Conservation (phyloP, 1,139 yeast species). For the Candida pseudoviswanathii region DNA sequence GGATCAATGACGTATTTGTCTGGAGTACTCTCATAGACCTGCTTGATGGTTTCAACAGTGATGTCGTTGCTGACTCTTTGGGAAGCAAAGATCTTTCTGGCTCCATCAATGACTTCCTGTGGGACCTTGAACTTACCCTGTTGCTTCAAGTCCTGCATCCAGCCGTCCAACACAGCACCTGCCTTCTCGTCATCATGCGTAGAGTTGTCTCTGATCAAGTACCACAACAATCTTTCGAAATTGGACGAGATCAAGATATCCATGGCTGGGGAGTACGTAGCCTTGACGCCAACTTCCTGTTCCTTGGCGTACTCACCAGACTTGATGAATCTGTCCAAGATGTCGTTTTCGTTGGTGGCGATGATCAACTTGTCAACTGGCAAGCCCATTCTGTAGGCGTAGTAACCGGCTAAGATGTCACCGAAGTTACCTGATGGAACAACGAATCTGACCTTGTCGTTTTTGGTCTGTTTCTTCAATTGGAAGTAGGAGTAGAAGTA, state of each 20-base stretch:
- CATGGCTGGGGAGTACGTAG: conserved; percentile 97
- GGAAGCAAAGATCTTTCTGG: conserved; percentile 71
- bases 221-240: conserved; percentile 96
- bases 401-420: conserved; percentile 95
- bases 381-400: conserved; percentile 92
- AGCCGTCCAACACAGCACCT: conserved; percentile 66
- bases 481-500: conserved; percentile 91
- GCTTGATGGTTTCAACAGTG: conserved; percentile 75
- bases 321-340: conserved; percentile 87
- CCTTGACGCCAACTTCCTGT: conserved; percentile 63
- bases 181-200: conserved; percentile 67
- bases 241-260: conserved; percentile 93
- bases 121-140: conserved; percentile 79
- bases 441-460: conserved; percentile 68
- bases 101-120: conserved; percentile 61
- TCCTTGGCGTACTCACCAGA: conserved; percentile 80
- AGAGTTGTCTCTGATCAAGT: conserved; percentile 71
- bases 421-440: conserved; percentile 99
- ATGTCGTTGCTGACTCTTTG: conserved; percentile 78
- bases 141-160: conserved; percentile 81
- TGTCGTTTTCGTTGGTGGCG: conserved; percentile 95
- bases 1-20: conserved; percentile 90
- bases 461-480: conserved; percentile 47
- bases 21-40: conserved; percentile 59
- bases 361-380: conserved; percentile 85